Conservation (phyloP, 2,329 filamentous ascomycete genomes). For the Samsoniella hepiali region DNA sequence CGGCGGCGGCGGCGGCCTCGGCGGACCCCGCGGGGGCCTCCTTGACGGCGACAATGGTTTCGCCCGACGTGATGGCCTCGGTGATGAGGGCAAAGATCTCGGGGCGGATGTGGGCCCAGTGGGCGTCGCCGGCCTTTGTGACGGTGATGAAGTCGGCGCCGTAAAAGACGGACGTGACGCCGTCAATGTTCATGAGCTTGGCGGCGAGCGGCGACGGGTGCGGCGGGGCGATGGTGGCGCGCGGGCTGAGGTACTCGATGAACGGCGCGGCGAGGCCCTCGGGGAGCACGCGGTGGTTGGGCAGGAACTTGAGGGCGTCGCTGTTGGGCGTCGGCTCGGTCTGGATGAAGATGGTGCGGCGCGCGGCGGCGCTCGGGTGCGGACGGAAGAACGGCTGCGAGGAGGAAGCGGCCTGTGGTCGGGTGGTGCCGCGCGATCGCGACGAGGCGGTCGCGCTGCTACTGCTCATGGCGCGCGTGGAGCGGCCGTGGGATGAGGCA, state of each 20-base stretch:
- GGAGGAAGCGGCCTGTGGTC: background rate
- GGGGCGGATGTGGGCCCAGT: constrained; percentile 93
- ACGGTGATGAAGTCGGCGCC: constrained; percentile 95
- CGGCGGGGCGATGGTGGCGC: constrained; percentile 82
- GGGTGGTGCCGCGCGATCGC: background rate
- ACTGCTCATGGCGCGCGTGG: background rate
- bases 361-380: constrained; percentile 25
- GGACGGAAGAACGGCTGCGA: background rate
- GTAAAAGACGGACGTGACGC: constrained; percentile 93
- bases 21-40: constrained; percentile 52
- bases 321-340: constrained; percentile 91
- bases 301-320: constrained; percentile 95
- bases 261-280: constrained; percentile 69
- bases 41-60: constrained; percentile 71
- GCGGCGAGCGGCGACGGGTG: constrained; percentile 89
- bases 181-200: constrained; percentile 88
- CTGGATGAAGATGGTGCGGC: constrained; percentile 90
- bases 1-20: constrained; percentile 29
- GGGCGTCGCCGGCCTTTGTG: constrained; percentile 80
- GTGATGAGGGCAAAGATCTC: constrained; percentile 95
- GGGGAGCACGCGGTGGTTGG: constrained; percentile 83
- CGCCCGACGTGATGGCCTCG: constrained; percentile 81
- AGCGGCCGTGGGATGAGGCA: background rate
- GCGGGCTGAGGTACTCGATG: constrained; percentile 87
- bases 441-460: constrained; percentile 3